A percentile compares a stretch with the other conserved stretches of the same genome.
These are phyloP conservation scores for Trichoderma virens DNA, from an alignment of 495 filamentous ascomycete species.

Conservation along the genomic window DNA sequence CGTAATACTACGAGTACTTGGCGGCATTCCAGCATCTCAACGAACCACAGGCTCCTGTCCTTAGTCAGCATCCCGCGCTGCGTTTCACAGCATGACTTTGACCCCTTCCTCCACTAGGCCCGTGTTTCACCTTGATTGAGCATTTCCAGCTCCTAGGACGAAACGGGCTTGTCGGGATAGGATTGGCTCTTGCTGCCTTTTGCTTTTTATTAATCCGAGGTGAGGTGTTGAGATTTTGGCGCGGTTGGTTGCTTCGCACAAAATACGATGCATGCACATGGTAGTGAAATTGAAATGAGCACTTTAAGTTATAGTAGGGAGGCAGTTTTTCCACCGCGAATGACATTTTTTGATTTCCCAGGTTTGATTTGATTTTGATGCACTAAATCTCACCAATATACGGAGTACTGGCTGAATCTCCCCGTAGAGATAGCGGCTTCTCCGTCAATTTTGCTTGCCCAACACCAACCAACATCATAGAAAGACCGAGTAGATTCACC, in stretches of 20 bases:
- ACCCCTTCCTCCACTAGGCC: not conserved
- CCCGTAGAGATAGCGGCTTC: not conserved
- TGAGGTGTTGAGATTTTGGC: too few relatives aligned
- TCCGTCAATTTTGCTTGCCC: not conserved
- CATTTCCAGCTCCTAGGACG: not conserved
- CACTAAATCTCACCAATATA: not conserved
- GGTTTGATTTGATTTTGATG: too few relatives aligned
- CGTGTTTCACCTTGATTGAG: slow-evolving; percentile 3
- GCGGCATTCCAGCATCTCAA: too few relatives aligned
- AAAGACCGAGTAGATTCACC: too few relatives aligned
- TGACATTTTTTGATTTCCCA: not conserved
- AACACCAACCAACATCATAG: too few relatives aligned
- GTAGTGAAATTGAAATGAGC: not conserved
- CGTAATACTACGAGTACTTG: not conserved
- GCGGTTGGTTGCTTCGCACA: not conserved
- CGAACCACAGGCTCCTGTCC: not conserved
- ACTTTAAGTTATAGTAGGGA: not conserved
- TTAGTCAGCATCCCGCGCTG: not conserved
- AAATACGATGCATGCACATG: too few relatives aligned
- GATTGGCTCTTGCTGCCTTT: not conserved
- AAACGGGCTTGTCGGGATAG: not conserved
- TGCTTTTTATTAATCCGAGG: not conserved
- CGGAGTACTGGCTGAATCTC: too few relatives aligned
- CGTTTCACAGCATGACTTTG: slow-evolving; percentile 4
- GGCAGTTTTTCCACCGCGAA: not conserved